Evolutionary conservation across 495 filamentous ascomycete genomes (phyloP).

Genomic region (Sabuloglossum arenarium): DNA sequence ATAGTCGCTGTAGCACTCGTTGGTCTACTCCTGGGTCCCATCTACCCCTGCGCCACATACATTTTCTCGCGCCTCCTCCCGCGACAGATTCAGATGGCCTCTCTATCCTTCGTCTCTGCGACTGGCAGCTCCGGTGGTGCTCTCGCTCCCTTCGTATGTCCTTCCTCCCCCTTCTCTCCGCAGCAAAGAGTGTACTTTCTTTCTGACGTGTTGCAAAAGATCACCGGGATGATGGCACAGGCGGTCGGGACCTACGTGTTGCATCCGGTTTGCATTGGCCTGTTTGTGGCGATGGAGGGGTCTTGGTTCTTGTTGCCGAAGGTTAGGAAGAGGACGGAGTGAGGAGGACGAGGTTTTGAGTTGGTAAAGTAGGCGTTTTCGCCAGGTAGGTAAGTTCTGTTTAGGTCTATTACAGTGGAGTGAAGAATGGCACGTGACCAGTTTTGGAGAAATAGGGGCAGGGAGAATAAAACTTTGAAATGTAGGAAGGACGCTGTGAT

Average conservation of each 20-base stretch:
- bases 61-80: slow-evolving; percentile 43
- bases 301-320: slow-evolving; percentile 41
- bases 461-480: too few species aligned
- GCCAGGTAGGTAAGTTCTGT: too few species aligned
- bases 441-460: too few species aligned
- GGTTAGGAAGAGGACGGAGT: slow-evolving; percentile 32
- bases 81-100: slow-evolving; percentile 39
- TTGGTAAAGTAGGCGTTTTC: too few species aligned
- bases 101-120: slow-evolving; percentile 46
- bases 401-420: too few species aligned
- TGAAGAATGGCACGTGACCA: too few species aligned
- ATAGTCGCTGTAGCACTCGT: slow-evolving; percentile 41
- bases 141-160: slow-evolving; percentile 36
- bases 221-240: slow-evolving; percentile 50
- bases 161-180: not conserved
- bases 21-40: slow-evolving; percentile 56
- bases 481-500: too few species aligned
- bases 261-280: slow-evolving; percentile 44
- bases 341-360: slow-evolving; percentile 1
- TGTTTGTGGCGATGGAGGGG: slow-evolving; percentile 49
- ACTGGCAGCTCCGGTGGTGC: slow-evolving; percentile 59
- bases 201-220: slow-evolving; percentile 4
- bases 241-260: slow-evolving; percentile 49
- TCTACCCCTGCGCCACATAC: slow-evolving; percentile 50
- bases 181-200: not conserved